phyloP scores from a whole-genome alignment of 2,329 filamentous ascomycete genomes.

The Apiospora marii region DNA sequence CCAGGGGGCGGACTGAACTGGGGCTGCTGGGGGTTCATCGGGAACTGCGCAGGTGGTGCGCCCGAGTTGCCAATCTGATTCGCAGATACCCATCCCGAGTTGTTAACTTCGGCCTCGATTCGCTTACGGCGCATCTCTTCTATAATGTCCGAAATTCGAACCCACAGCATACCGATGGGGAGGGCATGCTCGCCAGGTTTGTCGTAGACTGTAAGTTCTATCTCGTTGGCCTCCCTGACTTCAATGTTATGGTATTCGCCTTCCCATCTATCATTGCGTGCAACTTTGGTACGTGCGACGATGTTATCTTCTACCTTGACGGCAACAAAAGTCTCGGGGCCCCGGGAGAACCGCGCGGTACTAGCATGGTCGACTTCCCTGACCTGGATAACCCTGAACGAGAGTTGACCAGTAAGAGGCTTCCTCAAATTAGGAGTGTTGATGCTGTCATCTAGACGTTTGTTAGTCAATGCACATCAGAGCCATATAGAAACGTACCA shows the following conservation, averaged over 20 bases:
- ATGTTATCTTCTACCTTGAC: constrained; percentile 97
- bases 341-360: constrained; percentile 82
- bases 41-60: constrained; percentile 62
- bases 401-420: constrained; percentile 90
- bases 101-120: constrained; percentile 95
- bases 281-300: constrained; percentile 85
- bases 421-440: constrained; percentile 95
- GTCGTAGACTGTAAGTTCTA: constrained; percentile 97
- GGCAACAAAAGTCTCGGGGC: constrained; percentile 93
- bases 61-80: constrained; percentile 79
- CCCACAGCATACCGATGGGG: constrained; percentile 95
- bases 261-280: constrained; percentile 88
- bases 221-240: constrained; percentile 98
- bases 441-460: constrained; percentile 83
- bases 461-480: background rate
- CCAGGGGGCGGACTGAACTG: constrained; percentile 55
- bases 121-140: constrained; percentile 98
- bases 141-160: constrained; percentile 94
- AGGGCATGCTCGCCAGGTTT: constrained; percentile 90
- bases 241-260: constrained; percentile 91
- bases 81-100: constrained; percentile 95
- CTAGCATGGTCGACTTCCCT: constrained; percentile 95
- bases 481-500: constrained; percentile 62
- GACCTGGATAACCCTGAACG: constrained; percentile 85
- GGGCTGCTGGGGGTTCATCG: constrained; percentile 59